Base-by-base conservation (phyloP, 192 early-diverging fungal species). In the Haplosporangium gracile region DNA sequence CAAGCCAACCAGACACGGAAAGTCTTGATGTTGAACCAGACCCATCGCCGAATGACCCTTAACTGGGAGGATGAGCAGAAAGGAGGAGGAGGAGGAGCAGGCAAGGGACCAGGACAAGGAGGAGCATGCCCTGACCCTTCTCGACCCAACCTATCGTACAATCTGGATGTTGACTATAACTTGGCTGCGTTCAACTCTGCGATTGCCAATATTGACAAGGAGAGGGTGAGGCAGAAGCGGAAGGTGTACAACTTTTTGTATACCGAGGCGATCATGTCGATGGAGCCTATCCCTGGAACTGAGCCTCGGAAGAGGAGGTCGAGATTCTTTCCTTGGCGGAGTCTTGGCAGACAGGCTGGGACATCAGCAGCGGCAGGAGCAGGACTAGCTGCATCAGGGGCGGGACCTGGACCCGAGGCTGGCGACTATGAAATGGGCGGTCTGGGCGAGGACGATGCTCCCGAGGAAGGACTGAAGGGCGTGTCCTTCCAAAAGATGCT, bases 401-500 rank as follows among this genome's bases (percentile, higher is more conserved):
- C 26, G 45, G 70, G 39, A 55, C n/a, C 36, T 24, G 70, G 34
- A 22, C 43, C 20, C 6, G 75, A 38, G 3, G 45, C 45, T 16
- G 74, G 57, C n/a, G 79, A 80, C 72, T 81, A 74, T 70, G 84
- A 86, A 42, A 88, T 89, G 74, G 82, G 60, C 11, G 78, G 77
- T 16, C 55, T 83, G 47, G 76, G 72, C 45, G 38, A 40, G 10
- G 70, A 53, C 22, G 60, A 63, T 22, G 0, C 51, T 0, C 75
- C 57, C 5, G 75, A 72, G 16, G 80, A 82, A 34, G 70, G 81
- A 1, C 70, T 74, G n/a, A 29, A 34, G 29, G 87, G 87, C 10
- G 81, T 90, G 8, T 88, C 87, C 40, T 93, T 92, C 72, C 89
- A 88, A 38, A 89, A 90, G 51, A 92, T 93, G 92, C 81, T 93